phyloP scores from a whole-genome alignment of 73 alveolate genomes.

The Paramecium pentaurelia region DNA sequence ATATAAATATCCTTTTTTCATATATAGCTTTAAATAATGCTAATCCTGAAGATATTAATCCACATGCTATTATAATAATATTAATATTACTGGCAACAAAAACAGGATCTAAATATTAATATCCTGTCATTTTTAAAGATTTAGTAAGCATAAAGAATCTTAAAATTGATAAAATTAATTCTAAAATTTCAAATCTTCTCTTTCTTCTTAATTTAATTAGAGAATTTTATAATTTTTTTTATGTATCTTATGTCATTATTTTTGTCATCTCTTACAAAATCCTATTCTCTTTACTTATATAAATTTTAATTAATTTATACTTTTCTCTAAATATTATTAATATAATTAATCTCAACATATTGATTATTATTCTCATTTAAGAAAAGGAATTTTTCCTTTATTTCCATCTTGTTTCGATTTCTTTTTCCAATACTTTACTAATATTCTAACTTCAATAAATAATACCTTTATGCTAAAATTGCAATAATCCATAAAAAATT shows the following conservation, averaged over 20 bases:
- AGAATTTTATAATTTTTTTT: background rate
- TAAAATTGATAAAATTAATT: slow-evolving; percentile 52
- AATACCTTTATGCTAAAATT: slow-evolving; percentile 38
- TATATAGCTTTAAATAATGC: slow-evolving; percentile 37
- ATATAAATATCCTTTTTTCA: slow-evolving; percentile 20
- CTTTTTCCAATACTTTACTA: slow-evolving; percentile 30
- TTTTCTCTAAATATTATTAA: slow-evolving; percentile 26
- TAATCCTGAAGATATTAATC: background rate
- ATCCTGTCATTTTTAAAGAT: slow-evolving; percentile 63
- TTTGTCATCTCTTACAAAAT: background rate
- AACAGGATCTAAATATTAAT: slow-evolving; percentile 68
- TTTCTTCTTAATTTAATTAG: slow-evolving; percentile 66
- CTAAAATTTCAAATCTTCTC: slow-evolving; percentile 68
- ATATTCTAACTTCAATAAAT: background rate
- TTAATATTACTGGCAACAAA: slow-evolving; percentile 58
- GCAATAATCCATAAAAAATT: slow-evolving; percentile 70
- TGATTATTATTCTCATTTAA: slow-evolving; percentile 33
- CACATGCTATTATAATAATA: background rate
- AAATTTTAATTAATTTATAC: background rate
- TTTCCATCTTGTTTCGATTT: slow-evolving; percentile 45
- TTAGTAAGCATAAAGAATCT: slow-evolving; percentile 66
- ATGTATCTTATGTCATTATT: background rate
- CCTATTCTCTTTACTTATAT: background rate
- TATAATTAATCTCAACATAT: slow-evolving; percentile 19
- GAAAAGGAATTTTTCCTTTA: slow-evolving; percentile 57